These are phyloP conservation scores for Fragaria ananassa DNA, from an alignment of 306 rosid species.

Conservation along the genomic window DNA sequence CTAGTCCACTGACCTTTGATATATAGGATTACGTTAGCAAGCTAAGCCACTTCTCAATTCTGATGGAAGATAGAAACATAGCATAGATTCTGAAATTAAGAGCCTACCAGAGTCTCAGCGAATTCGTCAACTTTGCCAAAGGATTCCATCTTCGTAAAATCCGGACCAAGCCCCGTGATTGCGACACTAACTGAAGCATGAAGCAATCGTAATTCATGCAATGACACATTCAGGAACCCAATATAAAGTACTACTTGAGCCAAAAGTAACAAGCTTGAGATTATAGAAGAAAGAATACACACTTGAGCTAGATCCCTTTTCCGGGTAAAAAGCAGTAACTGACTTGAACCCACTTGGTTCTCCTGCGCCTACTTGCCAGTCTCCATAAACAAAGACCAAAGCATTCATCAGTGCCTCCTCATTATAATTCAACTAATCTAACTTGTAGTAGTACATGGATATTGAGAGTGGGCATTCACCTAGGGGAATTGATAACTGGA, in stretches of 20 bases:
- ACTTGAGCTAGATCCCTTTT: conserved; percentile 53
- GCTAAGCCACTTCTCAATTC: not conserved
- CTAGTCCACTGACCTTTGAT: conserved; percentile 74
- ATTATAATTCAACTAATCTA: not conserved
- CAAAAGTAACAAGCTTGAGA: not conserved
- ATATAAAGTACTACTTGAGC: not conserved
- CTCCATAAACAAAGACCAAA: conserved; percentile 31
- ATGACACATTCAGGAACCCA: no score
- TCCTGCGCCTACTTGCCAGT: conserved; percentile 78
- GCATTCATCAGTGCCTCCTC: not conserved
- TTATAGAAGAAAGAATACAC: conserved; percentile 33
- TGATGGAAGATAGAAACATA: not conserved
- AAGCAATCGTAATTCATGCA: not conserved
- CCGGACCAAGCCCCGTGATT: conserved; percentile 87
- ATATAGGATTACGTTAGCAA: not conserved
- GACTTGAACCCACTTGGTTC: conserved; percentile 82
- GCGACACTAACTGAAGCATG: conserved; percentile 64
- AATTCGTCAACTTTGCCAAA: conserved; percentile 92
- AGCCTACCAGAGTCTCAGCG: conserved; percentile 78
- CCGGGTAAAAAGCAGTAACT: conserved; percentile 79
- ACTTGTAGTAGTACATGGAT: not conserved
- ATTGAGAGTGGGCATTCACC: conserved; percentile 38
- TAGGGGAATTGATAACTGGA: conserved; percentile 69
- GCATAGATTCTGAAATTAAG: not conserved
- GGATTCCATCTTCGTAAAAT: conserved; percentile 89